Conservation (phyloP, 2,329 filamentous ascomycete species). For the Fulvia fulva region DNA sequence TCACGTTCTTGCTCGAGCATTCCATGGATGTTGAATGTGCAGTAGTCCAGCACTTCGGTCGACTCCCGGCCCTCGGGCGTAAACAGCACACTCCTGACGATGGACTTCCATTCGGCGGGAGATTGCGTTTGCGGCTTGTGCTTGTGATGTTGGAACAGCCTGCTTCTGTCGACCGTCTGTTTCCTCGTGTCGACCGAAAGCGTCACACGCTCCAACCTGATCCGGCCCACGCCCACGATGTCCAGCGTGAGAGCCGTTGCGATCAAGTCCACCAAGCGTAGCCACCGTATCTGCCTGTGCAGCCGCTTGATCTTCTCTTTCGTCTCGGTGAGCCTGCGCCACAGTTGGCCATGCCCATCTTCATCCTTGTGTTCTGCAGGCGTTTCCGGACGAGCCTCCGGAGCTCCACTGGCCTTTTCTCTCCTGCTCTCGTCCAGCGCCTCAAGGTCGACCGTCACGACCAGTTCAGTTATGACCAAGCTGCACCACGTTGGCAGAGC, state of each 20-base stretch:
- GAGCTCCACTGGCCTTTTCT: slow-evolving; percentile 17
- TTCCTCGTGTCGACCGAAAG: slow-evolving; percentile 85
- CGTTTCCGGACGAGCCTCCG: slow-evolving; percentile 8
- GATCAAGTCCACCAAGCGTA: slow-evolving; percentile 83
- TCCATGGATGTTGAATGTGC: slow-evolving; percentile 85
- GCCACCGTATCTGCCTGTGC: slow-evolving; percentile 82
- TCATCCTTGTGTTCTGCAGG: slow-evolving; percentile 29
- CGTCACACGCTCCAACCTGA: slow-evolving; percentile 80
- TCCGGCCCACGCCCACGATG: slow-evolving; percentile 73
- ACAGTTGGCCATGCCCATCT: slow-evolving; percentile 60
- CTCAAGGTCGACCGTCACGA: slow-evolving; percentile 74
- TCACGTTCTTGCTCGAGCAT: slow-evolving; percentile 80
- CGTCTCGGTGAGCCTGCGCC: slow-evolving; percentile 70
- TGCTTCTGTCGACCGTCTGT: slow-evolving; percentile 85
- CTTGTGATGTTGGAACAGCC: slow-evolving; percentile 78
- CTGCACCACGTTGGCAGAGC: slow-evolving; percentile 96
- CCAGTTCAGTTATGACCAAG: slow-evolving; percentile 79
- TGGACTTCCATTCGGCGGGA: slow-evolving; percentile 92
- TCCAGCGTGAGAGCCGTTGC: slow-evolving; percentile 75
- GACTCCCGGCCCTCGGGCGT: slow-evolving; percentile 80
- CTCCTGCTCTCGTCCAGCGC: slow-evolving; percentile 46
- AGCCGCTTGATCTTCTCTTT: slow-evolving; percentile 85
- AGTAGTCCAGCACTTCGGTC: slow-evolving; percentile 82
- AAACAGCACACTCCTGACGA: slow-evolving; percentile 80
- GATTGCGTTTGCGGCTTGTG: slow-evolving; percentile 59